A percentile compares a stretch with the other conserved stretches of the same genome.
phyloP scores from a whole-genome alignment of 805 yeast species.

The Candida peoriensis region DNA sequence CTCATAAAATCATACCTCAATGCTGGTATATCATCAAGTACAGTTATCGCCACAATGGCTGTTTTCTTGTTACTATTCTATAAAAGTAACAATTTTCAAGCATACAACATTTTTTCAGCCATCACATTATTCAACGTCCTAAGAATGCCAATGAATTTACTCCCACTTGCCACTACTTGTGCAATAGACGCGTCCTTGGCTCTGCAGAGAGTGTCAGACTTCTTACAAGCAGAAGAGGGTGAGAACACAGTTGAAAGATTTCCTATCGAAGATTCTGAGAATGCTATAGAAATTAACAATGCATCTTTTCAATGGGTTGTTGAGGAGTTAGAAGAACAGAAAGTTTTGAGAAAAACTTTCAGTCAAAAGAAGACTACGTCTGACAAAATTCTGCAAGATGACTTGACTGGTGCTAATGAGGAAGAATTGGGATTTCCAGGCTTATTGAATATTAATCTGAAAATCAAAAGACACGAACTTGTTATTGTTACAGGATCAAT shows the following conservation, averaged over 20 bases:
- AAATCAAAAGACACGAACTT: slow-evolving; percentile 60
- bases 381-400: background rate
- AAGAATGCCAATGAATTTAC: slow-evolving; percentile 53
- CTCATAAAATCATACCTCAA: slow-evolving; percentile 56
- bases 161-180: slow-evolving; percentile 62
- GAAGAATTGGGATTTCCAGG: slow-evolving; percentile 31
- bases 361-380: background rate
- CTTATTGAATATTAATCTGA: slow-evolving; percentile 46
- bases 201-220: slow-evolving; percentile 43
- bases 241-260: slow-evolving; percentile 24
- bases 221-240: slow-evolving; percentile 38
- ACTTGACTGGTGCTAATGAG: background rate
- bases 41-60: slow-evolving; percentile 55
- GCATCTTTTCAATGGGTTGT: slow-evolving; percentile 56
- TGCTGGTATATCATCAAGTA: slow-evolving; percentile 55
- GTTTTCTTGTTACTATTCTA: slow-evolving; percentile 58
- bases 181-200: slow-evolving; percentile 61
- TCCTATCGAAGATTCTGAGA: slow-evolving; percentile 34
- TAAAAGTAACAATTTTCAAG: slow-evolving; percentile 36
- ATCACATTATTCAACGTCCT: slow-evolving; percentile 62
- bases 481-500: slow-evolving; percentile 73
- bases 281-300: slow-evolving; percentile 37
- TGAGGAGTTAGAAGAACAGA: slow-evolving; percentile 19
- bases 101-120: slow-evolving; percentile 69
- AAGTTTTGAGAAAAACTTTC: slow-evolving; percentile 1